Conservation (phyloP, 1,284 basidiomycete species). For the Ceratobasidium sp. region DNA sequence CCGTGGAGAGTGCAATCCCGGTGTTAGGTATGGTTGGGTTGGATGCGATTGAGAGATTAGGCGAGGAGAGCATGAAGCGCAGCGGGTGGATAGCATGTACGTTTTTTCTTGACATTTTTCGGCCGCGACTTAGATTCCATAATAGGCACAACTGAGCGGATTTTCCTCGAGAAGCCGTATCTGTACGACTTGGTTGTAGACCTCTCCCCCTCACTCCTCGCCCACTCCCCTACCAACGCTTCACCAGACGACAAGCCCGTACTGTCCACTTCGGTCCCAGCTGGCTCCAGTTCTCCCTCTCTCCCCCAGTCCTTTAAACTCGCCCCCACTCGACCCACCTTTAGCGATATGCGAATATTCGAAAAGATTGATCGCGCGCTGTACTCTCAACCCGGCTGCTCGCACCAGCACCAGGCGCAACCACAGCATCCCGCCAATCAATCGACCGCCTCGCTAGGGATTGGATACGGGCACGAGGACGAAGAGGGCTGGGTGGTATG, state of each 20-base stretch:
- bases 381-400: constrained; percentile 24
- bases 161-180: constrained; percentile 76
- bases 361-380: constrained; percentile 46
- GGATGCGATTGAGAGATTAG: constrained; percentile 67
- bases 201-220: constrained; percentile 49
- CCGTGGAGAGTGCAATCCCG: constrained; percentile 17
- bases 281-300: not conserved
- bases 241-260: constrained; percentile 64
- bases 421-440: not conserved
- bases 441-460: constrained; percentile 10
- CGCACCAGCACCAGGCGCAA: constrained; percentile 9
- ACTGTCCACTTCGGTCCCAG: constrained; percentile 59
- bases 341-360: constrained; percentile 10
- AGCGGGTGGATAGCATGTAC: constrained; percentile 79
- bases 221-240: constrained; percentile 49
- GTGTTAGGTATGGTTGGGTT: constrained; percentile 80
- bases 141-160: constrained; percentile 74
- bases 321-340: constrained; percentile 18
- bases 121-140: not conserved
- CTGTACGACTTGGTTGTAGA: constrained; percentile 80
- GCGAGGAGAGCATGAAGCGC: constrained; percentile 60
- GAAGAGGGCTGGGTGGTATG: constrained; percentile 35
- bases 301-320: constrained; percentile 7
- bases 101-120: constrained; percentile 43
- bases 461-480: constrained; percentile 22